Evolutionary conservation across 352 stramenopile genomes (phyloP).

Genomic region (Phytophthora capsici): DNA sequence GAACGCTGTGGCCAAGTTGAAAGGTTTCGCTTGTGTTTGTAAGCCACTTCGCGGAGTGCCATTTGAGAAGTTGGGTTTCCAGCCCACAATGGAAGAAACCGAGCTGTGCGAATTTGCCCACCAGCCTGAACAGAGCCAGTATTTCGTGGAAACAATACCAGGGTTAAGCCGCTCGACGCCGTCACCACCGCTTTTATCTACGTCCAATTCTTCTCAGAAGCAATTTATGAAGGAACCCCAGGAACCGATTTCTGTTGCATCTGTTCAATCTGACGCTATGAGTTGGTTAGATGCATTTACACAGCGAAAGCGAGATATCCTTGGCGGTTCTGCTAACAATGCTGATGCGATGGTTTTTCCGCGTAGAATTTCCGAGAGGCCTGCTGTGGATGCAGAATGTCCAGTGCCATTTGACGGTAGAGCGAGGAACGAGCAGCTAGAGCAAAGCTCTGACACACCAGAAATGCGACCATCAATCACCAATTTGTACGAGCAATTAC

Average conservation of each 20-base stretch:
- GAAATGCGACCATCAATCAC: conserved; percentile 5
- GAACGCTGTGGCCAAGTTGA: conserved; percentile 68
- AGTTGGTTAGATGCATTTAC: conserved; percentile 70
- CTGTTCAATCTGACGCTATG: conserved; percentile 48
- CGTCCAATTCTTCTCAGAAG: conserved; percentile 1
- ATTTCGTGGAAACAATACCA: conserved; percentile 32
- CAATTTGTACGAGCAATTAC: conserved; percentile 37
- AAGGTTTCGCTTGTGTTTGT: conserved; percentile 61
- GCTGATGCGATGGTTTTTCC: conserved; percentile 9
- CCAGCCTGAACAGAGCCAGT: conserved; percentile 9
- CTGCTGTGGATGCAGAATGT: background rate
- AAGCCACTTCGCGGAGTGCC: conserved; percentile 54
- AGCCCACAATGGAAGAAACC: conserved; percentile 32
- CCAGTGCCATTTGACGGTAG: background rate
- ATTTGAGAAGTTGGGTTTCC: conserved; percentile 61
- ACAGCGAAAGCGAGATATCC: conserved; percentile 72
- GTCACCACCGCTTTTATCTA: background rate
- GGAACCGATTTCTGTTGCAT: background rate
- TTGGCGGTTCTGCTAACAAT: conserved; percentile 42
- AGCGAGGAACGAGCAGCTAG: background rate
- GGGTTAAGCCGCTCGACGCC: conserved; percentile 28
- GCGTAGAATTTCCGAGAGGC: background rate
- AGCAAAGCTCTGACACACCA: conserved; percentile 10
- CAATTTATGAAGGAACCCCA: background rate
- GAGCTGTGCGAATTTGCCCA: conserved; percentile 1